A percentile compares a stretch with the other conserved stretches of the same genome.
These are phyloP conservation scores for Clitoria ternatea DNA, from an alignment of 306 rosid species.

Conservation along the genomic window DNA sequence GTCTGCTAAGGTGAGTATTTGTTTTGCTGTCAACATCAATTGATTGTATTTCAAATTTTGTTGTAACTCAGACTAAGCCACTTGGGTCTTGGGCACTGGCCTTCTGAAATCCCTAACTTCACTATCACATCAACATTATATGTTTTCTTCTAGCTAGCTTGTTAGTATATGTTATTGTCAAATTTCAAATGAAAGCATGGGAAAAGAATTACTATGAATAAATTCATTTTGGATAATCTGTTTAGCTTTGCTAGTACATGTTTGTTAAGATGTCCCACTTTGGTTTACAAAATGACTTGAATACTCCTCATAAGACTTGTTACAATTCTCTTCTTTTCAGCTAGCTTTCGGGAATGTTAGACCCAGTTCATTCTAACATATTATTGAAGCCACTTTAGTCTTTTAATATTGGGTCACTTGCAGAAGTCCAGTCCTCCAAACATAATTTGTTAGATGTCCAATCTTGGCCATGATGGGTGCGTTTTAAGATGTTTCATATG, in stretches of 20 bases:
- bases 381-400: too few relatives aligned
- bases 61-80: background rate
- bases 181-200: background rate
- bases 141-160: background rate
- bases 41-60: slow-evolving; percentile 11
- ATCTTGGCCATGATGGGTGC: too few relatives aligned
- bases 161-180: background rate
- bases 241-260: background rate
- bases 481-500: too few relatives aligned
- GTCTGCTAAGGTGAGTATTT: slow-evolving; percentile 53
- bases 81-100: background rate
- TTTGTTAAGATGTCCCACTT: too few relatives aligned
- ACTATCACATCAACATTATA: background rate
- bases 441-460: too few relatives aligned
- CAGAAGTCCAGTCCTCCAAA: too few relatives aligned
- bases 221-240: background rate
- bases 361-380: too few relatives aligned
- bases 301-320: too few relatives aligned
- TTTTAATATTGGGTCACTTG: too few relatives aligned
- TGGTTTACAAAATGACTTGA: too few relatives aligned
- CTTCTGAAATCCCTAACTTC: background rate
- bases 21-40: background rate
- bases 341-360: too few relatives aligned
- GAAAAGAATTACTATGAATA: background rate
- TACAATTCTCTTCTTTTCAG: too few relatives aligned